phyloP scores from a whole-genome alignment of 129 eudicot species.

The Artemisia annua region DNA sequence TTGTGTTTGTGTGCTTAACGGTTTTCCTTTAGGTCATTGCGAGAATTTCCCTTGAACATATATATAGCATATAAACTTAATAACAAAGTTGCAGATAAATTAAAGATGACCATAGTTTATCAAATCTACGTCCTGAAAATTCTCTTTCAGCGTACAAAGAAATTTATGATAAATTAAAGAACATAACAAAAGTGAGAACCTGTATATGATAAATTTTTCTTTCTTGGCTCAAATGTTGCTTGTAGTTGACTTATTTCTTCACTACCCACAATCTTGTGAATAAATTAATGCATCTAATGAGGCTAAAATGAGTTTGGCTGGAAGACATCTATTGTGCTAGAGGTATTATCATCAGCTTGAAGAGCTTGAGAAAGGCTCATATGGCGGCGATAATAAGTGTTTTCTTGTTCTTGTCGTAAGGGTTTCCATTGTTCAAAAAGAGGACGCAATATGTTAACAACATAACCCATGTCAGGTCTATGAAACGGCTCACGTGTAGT shows the following conservation, averaged over 20 bases:
- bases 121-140: no score
- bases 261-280: constrained; percentile 32
- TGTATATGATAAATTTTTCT: no score
- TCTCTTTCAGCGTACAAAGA: no score
- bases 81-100: no score
- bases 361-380: constrained; percentile 63
- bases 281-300: constrained; percentile 44
- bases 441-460: constrained; percentile 32
- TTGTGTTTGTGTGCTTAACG: no score
- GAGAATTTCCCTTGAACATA: no score
- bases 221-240: no score
- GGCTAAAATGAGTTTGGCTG: constrained; percentile 46
- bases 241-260: neutral
- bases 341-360: constrained; percentile 65
- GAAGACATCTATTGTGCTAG: constrained; percentile 42
- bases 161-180: no score
- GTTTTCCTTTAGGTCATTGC: no score
- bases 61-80: no score
- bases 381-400: constrained; percentile 41
- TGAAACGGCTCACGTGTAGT: constrained; percentile 38
- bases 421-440: constrained; percentile 46
- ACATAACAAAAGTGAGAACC: no score
- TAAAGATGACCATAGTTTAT: no score
- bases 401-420: constrained; percentile 38
- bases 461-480: constrained; percentile 51